Evolutionary conservation across 768 basidiomycete genomes (phyloP).

Genomic region (Leucocoprinus sp.): DNA sequence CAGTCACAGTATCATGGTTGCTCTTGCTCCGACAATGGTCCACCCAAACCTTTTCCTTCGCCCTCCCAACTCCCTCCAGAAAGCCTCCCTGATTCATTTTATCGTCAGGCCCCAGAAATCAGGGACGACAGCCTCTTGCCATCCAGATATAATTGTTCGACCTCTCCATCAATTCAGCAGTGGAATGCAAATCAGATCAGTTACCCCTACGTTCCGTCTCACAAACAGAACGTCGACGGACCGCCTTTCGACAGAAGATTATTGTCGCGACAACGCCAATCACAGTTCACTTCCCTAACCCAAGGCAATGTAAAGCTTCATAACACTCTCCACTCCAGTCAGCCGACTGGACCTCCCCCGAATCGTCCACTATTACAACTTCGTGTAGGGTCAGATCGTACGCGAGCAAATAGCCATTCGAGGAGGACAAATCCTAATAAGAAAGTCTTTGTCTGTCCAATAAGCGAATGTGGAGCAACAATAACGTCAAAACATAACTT

Average conservation of each 20-base stretch:
- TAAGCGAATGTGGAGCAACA: conserved; percentile 7
- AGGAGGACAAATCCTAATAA: conserved; percentile 7
- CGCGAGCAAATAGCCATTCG: conserved; percentile 2
- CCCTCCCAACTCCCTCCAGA: neutral
- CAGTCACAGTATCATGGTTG: neutral
- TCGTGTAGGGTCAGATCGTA: conserved; percentile 9
- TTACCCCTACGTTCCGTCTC: neutral
- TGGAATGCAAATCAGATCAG: neutral
- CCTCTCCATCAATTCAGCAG: neutral
- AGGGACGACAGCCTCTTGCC: conserved; percentile 5
- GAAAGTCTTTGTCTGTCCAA: neutral
- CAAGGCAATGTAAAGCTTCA: neutral
- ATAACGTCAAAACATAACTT: conserved; percentile 9
- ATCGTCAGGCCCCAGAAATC: neutral
- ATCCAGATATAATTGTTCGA: neutral
- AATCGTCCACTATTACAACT: neutral
- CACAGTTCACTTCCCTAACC: neutral
- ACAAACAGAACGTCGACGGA: neutral
- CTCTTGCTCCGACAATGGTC: conserved; percentile 1
- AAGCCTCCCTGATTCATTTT: neutral
- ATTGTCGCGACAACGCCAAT: neutral
- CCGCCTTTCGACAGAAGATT: neutral
- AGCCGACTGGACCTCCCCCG: neutral
- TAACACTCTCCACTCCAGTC: neutral
- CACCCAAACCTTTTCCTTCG: neutral